Evolutionary conservation across 306 rosid genomes (phyloP), one percentile per base, ranked within the genome.

Genomic region (Casuarina cunninghamiana): DNA sequence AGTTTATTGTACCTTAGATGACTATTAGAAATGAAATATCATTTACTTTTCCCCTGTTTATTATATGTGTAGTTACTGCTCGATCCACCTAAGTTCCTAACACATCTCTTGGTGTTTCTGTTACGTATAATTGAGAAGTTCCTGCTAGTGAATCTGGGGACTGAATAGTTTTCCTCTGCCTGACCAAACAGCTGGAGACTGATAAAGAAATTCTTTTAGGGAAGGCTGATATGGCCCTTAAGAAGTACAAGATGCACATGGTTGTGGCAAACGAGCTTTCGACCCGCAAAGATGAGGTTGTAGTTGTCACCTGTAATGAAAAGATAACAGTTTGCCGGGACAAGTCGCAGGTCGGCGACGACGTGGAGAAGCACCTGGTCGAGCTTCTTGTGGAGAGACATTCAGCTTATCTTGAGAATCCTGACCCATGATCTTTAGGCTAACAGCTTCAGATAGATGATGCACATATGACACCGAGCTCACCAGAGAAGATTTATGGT

Each of bases 191-290:
- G 99, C 84, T 95, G 39, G 99, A 95, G 90, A 95, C 99, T 48
- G 98, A 95, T 83, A 45, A 88, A 38, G 86, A 89, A 86, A 95
- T 95, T 83, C 97, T 95, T 80, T 84, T 95, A 67, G 87, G 85
- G 76, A 95, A 95, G 84, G 98, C 98, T 9, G 75, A 3, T 21
- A 63, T 75, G 15, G 93, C 99, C 83, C 97, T 95, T 41, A 79
- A 83, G 77, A 93, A 86, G 89, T 91, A 95, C 85, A 85, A 95
- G 78, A 88, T 95, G 97, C 85, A 95, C 73, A 93, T 90, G 78
- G 98, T 93, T 43, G 91, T 93, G 69, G 98, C 99, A 69, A 95
- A 95, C 76, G 98, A 95, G 79, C 97, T 95, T 77, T 78, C 81
- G 7, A 90, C 82, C 74, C 97, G 99, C 46, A 93, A 91, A 75